Evolutionary conservation across 2,329 filamentous ascomycete species (phyloP).

Genomic region (Macrophomina tecta): DNA sequence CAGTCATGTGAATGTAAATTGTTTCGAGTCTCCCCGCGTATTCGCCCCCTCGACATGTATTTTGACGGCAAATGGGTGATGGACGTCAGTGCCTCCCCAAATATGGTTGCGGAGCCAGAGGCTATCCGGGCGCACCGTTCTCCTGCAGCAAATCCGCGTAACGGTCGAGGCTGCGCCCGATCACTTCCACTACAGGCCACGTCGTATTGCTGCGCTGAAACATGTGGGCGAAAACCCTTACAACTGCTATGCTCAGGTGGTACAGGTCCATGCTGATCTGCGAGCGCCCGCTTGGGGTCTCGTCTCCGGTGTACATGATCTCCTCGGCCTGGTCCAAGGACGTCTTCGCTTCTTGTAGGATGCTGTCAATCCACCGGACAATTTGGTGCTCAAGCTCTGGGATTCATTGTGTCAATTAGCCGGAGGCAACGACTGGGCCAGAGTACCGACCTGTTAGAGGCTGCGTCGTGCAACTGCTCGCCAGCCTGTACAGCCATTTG

Average conservation of each 20-base stretch:
- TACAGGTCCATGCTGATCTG: slow-evolving; percentile 3
- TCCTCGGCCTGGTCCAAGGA: slow-evolving; percentile 7
- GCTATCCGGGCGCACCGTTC: not conserved
- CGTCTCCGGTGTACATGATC: slow-evolving; percentile 5
- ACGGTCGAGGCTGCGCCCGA: slow-evolving; percentile 11
- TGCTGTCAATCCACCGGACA: slow-evolving; percentile 5
- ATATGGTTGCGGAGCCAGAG: no score
- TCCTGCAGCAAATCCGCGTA: slow-evolving; percentile 16
- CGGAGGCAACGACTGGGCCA: not conserved
- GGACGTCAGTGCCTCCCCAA: no score
- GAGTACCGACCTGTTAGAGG: slow-evolving; percentile 21
- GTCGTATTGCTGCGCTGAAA: slow-evolving; percentile 13
- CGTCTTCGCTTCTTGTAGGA: slow-evolving; percentile 19
- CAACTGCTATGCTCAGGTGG: slow-evolving; percentile 14
- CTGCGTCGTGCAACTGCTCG: slow-evolving; percentile 4
- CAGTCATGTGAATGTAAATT: no score
- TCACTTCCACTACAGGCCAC: slow-evolving; percentile 10
- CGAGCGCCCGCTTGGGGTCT: not conserved
- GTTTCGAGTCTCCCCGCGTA: no score
- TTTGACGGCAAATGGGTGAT: no score
- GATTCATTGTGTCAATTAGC: not conserved
- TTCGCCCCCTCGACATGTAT: no score
- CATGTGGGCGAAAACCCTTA: slow-evolving; percentile 14
- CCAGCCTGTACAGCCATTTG: slow-evolving; percentile 9
- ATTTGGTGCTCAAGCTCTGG: slow-evolving; percentile 9